Base-by-base conservation (phyloP, 192 early-diverging fungal species). In the Diversispora epigaea region DNA sequence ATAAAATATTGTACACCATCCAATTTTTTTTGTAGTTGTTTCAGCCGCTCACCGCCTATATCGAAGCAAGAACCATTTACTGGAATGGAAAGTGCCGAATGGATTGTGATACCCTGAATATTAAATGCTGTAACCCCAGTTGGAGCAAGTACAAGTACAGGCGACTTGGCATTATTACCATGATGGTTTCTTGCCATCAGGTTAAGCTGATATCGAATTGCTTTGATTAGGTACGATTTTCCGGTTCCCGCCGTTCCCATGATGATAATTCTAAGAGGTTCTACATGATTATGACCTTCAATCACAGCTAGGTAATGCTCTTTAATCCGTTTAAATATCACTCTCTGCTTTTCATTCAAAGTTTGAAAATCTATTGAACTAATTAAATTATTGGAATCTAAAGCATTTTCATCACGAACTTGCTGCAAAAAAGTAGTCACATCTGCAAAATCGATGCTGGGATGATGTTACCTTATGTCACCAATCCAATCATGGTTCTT, bases 41-140 rank as follows among this genome's bases (percentile, higher is more conserved):
- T 56, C n/a, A 56, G 54, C n/a, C 54, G 54, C n/a, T 56, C 54
- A 56, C 54, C 54, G n/a, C n/a, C 15, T 56, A 56, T n/a, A 56
- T 56, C 54, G 15, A 14, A 19, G n/a, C n/a, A 15, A 17, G 6
- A 15, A 4, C 12, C n/a, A 56, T n/a, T 19, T 56, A 56, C n/a
- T 19, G n/a, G 54, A 41, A 65, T 65, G 21, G 12, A 41, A 44
- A 65, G 5, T 3, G 39, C 63, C 6, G 63, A 65, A 40, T 65
- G 63, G 4, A 65, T 41, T 1, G 39, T 65, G 25, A 12, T 65
- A 1, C 63, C 63, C 1, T 40, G 12, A 40, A 65, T 65, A 6
- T 65, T 65, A 44, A 44, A 45, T 1, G 63, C 39, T 10, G 63
- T 39, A 40, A 65, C 63, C 1, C 63, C 39, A 1, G 63, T 65